Evolutionary conservation across 306 rosid genomes (phyloP).

Genomic region (Lagenaria siceraria): DNA sequence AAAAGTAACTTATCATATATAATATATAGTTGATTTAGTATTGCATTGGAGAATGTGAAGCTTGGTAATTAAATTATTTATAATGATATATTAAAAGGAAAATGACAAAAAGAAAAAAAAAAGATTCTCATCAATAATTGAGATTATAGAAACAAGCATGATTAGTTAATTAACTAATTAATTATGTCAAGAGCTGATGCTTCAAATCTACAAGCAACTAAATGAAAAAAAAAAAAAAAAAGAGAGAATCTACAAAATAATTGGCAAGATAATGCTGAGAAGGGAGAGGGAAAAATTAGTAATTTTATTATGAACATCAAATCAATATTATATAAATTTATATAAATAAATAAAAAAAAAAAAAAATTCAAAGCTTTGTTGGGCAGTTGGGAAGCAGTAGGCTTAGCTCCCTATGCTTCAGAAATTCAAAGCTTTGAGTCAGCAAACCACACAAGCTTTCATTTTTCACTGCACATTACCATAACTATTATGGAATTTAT

Average conservation of each 20-base stretch:
- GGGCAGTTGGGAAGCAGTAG: constrained; percentile 1
- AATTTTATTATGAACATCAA: background rate
- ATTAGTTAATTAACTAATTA: background rate
- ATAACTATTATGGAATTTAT: background rate
- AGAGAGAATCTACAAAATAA: background rate
- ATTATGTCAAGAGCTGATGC: background rate
- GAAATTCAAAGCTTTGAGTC: constrained; percentile 3
- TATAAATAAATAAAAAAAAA: background rate
- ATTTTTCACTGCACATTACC: background rate
- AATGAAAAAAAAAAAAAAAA: background rate
- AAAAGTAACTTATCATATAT: background rate
- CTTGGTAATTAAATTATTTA: background rate
- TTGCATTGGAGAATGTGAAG: background rate
- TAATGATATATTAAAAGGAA: background rate
- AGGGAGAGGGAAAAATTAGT: background rate
- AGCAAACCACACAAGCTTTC: background rate
- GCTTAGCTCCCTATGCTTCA: background rate
- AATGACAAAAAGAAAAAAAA: background rate
- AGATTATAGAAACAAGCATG: background rate
- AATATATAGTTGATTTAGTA: background rate
- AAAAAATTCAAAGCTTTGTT: constrained; percentile 5
- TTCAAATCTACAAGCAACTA: background rate
- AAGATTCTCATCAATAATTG: background rate
- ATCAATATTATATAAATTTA: background rate
- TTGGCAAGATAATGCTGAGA: background rate